These are phyloP conservation scores for Phallus indusiatus DNA, from an alignment of 768 basidiomycete genomes.

Conservation along the genomic window DNA sequence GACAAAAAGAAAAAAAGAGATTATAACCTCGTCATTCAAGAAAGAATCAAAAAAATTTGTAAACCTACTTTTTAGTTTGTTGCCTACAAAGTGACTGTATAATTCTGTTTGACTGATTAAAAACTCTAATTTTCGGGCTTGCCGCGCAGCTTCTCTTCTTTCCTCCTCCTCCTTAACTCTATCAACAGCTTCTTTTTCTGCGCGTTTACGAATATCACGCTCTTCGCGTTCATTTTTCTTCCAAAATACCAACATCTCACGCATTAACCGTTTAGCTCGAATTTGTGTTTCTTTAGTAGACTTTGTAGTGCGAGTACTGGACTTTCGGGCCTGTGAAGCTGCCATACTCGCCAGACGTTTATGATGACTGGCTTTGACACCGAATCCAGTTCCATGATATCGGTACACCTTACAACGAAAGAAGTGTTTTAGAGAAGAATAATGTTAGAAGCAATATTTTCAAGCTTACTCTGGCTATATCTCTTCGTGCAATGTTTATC, in stretches of 20 bases:
- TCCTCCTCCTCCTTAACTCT: conserved; percentile 86
- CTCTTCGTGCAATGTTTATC: conserved; percentile 78
- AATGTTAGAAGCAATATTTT: neutral
- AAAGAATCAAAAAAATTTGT: neutral
- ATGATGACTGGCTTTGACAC: conserved; percentile 54
- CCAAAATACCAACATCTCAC: conserved; percentile 96
- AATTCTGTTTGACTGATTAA: conserved; percentile 97
- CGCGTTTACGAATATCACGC: conserved; percentile 81
- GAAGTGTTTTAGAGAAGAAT: neutral
- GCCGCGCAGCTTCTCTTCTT: conserved; percentile 84
- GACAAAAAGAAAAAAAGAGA: conserved; percentile 12
- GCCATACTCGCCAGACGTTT: conserved; percentile 71
- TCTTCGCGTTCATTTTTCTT: conserved; percentile 98
- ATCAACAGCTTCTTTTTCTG: conserved; percentile 89
- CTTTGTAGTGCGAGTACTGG: conserved; percentile 66
- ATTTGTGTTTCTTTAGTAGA: conserved; percentile 74
- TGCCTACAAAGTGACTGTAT: conserved; percentile 98
- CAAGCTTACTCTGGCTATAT: conserved; percentile 65
- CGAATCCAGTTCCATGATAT: conserved; percentile 57
- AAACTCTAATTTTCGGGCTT: conserved; percentile 95
- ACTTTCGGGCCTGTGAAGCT: conserved; percentile 69
- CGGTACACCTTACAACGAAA: conserved; percentile 58
- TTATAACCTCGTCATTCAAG: neutral
- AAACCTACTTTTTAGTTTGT: conserved; percentile 78
- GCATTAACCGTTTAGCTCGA: conserved; percentile 81